Evolutionary conservation across 495 filamentous ascomycete genomes (phyloP).

Genomic region (Clavariopsis aquatica): DNA sequence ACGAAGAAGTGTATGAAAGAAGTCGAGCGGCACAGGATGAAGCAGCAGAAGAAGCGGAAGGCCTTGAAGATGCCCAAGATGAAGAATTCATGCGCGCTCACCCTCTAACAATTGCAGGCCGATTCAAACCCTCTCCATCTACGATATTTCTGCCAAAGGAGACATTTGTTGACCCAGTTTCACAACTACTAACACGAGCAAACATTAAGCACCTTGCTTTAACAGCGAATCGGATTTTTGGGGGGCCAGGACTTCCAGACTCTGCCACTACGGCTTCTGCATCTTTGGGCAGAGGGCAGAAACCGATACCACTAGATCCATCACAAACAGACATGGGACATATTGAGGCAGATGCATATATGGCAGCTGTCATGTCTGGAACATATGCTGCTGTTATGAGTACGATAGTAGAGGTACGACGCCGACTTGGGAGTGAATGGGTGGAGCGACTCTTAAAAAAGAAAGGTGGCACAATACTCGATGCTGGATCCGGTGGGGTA

Average conservation of each 20-base stretch:
- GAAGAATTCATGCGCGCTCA: slow-evolving; percentile 58
- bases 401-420: slow-evolving; percentile 77
- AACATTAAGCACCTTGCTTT: slow-evolving; percentile 72
- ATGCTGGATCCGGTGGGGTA: slow-evolving; percentile 83
- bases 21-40: slow-evolving; percentile 49
- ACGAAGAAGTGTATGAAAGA: slow-evolving; percentile 30
- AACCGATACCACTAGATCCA: slow-evolving; percentile 68
- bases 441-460: slow-evolving; percentile 65
- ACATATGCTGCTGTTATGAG: slow-evolving; percentile 74
- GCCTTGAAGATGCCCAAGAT: slow-evolving; percentile 38
- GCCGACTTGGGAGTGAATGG: slow-evolving; percentile 81
- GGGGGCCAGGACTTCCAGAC: slow-evolving; percentile 70
- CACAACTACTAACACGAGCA: slow-evolving; percentile 62
- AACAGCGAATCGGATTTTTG: slow-evolving; percentile 68
- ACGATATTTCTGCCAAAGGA: slow-evolving; percentile 70
- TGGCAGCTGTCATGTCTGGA: slow-evolving; percentile 77
- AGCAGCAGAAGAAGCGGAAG: slow-evolving; percentile 38
- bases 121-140: slow-evolving; percentile 65
- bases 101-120: slow-evolving; percentile 56
- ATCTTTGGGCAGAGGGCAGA: slow-evolving; percentile 59
- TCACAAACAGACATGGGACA: slow-evolving; percentile 71
- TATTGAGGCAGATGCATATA: slow-evolving; percentile 83
- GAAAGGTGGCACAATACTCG: slow-evolving; percentile 75
- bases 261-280: slow-evolving; percentile 61
- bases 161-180: slow-evolving; percentile 67